Conservation (phyloP, 441 rosid species). For the Populus tomentosa region DNA sequence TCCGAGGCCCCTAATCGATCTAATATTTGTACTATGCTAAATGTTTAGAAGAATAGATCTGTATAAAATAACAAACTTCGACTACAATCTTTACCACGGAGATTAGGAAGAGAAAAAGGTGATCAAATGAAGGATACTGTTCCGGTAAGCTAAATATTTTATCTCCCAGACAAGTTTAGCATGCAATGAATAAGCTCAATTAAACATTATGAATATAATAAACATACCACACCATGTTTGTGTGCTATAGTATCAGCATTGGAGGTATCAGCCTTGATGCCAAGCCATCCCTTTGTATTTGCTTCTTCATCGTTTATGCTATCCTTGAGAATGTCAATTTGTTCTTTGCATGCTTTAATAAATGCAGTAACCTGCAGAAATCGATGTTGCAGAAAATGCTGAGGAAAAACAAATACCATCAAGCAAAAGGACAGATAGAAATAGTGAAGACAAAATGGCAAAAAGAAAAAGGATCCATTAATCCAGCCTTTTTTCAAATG, state of each 20-base stretch:
- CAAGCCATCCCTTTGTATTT: constrained; percentile 81
- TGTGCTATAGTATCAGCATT: constrained; percentile 83
- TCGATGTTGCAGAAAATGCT: neutral
- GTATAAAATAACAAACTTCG: neutral
- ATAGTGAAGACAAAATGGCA: neutral
- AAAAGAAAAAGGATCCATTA: neutral
- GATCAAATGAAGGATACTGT: neutral
- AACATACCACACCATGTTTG: constrained; percentile 93
- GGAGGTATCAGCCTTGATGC: constrained; percentile 43
- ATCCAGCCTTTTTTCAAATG: neutral
- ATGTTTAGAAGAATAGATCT: neutral
- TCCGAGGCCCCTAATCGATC: neutral
- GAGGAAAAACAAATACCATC: neutral
- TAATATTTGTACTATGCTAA: neutral
- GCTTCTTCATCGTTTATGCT: constrained; percentile 67
- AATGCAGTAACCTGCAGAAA: constrained; percentile 62
- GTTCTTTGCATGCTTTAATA: constrained; percentile 88
- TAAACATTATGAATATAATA: constrained; percentile 16
- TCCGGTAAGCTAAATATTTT: neutral
- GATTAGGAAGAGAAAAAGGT: neutral
- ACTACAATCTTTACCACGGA: neutral
- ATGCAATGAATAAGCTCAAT: neutral
- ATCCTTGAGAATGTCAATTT: constrained; percentile 75
- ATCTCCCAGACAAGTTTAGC: neutral
- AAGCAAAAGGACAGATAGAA: neutral